Evolutionary conservation across 352 stramenopile species (phyloP).

Genomic region (Phytophthora crassamura): DNA sequence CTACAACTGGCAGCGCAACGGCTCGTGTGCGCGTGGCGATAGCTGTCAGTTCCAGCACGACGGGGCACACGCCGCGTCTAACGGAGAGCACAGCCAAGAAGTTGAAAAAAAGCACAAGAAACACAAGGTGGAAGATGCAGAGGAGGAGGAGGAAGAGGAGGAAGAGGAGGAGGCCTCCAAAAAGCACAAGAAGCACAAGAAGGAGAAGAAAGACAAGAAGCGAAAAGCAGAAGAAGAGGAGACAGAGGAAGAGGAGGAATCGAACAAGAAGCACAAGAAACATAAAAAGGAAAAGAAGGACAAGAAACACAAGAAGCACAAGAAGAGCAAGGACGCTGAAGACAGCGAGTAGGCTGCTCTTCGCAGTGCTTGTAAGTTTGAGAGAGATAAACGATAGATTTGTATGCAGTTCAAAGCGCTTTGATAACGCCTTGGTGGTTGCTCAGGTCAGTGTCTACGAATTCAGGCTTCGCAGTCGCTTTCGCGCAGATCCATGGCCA

Average conservation of each 20-base stretch:
- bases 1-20: conserved; percentile 67
- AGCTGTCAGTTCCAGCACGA: conserved; percentile 65
- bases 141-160: conserved; percentile 7
- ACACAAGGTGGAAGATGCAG: conserved; percentile 9
- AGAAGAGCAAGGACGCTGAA: conserved; percentile 36
- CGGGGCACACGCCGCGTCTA: neutral
- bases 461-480: conserved; percentile 7
- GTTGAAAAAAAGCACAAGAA: conserved; percentile 23
- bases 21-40: conserved; percentile 47
- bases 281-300: conserved; percentile 43
- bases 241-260: conserved; percentile 14
- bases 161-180: conserved; percentile 8
- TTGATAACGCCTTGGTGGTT: conserved; percentile 10
- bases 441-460: conserved; percentile 8
- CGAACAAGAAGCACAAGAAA: conserved; percentile 22
- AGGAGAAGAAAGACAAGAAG: conserved; percentile 36
- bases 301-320: conserved; percentile 44
- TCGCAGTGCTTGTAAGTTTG: neutral
- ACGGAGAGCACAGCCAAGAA: conserved; percentile 12
- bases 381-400: conserved; percentile 24
- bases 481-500: conserved; percentile 12
- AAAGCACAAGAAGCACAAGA: conserved; percentile 40
- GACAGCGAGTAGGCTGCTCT: conserved; percentile 21
- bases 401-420: neutral
- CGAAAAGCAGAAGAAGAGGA: conserved; percentile 19